Base-by-base conservation (phyloP, 306 rosid species). In the Neltuma alba region DNA sequence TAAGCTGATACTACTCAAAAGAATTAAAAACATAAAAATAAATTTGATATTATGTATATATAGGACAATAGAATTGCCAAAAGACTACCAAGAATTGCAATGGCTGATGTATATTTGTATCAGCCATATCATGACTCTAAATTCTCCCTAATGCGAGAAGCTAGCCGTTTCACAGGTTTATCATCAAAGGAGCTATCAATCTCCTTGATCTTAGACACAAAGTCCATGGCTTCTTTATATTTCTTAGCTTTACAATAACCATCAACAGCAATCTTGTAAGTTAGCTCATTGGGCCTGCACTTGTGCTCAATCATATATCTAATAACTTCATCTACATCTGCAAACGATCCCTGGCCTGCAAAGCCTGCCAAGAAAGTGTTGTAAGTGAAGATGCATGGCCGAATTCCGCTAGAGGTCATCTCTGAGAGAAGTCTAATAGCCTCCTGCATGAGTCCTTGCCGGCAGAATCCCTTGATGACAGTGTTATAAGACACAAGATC, bases 401-500 rank as follows among this genome's bases (percentile, higher is more conserved):
- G 86, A 83, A 96, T 87, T 68, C 98, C 97, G 7, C 81, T 81
- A 21, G 87, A 14, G 38, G 87, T 93, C 98, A 96, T 96, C 85
- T 91, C 97, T 0, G 92, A 85, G 76, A 93, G 88, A 83, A 81
- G 81, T 85, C 99, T 84, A 38, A 96, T 82, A 18, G 97, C 96
- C 85, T 96, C 98, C 78, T 91, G 96, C 93, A 93, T 86, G 12
- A 91, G 92, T 77, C 99, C 94, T 83, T 82, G 89, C 86, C 79
- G 88, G 89, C 99, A 96, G 82, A 95, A 96, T 15, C 91, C 98
- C 81, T 93, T 96, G 69, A 96, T 90, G 82, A 90, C 89, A 45
- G 95, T 93, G 82, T 93, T 95, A 60, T 90, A 96, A 40, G 98
- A 92, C 47, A 94, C 94, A 11, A 87, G 89, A 82, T 90, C 99